A percentile compares a stretch with the other conserved stretches of the same genome.
Conservation (phyloP, 2,329 filamentous ascomycete genomes). For the Pseudogymnoascus sp. region DNA sequence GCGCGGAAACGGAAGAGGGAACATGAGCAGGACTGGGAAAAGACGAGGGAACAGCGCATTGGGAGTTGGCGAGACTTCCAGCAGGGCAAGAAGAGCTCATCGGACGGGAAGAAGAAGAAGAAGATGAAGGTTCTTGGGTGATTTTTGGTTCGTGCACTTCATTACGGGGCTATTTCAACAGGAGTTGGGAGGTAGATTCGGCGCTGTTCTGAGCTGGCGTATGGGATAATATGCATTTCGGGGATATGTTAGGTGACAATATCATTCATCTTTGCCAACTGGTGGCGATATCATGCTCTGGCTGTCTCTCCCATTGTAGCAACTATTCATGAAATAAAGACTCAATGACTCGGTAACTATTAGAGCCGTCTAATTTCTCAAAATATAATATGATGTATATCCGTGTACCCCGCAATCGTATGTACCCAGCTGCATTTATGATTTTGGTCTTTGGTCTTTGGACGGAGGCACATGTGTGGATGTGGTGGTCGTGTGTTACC, state of each 20-base stretch:
- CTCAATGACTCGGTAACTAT: too few species aligned
- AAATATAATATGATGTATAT: background rate
- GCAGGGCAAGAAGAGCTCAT: slow-evolving; percentile 52
- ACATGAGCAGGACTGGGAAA: slow-evolving; percentile 92
- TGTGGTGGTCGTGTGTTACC: background rate
- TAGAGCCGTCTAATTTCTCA: too few species aligned
- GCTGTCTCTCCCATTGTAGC: background rate
- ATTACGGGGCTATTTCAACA: background rate
- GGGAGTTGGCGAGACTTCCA: slow-evolving; percentile 90
- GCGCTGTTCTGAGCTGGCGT: background rate
- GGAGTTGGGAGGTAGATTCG: background rate
- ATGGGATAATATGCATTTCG: background rate
- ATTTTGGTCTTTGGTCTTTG: background rate
- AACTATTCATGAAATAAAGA: too few species aligned
- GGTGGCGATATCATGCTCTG: background rate
- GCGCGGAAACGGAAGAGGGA: slow-evolving; percentile 77
- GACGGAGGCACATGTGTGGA: background rate
- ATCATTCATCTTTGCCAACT: background rate
- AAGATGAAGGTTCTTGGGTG: slow-evolving; percentile 45
- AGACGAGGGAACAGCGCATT: slow-evolving; percentile 82
- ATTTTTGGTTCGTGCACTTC: background rate
- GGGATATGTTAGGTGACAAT: background rate
- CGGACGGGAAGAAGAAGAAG: slow-evolving; percentile 48
- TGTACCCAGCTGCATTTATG: background rate
- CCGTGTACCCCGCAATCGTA: background rate